These are phyloP conservation scores for Cadophora luteo-olivacea DNA, from an alignment of 2,329 filamentous ascomycete genomes.

Conservation along the genomic window DNA sequence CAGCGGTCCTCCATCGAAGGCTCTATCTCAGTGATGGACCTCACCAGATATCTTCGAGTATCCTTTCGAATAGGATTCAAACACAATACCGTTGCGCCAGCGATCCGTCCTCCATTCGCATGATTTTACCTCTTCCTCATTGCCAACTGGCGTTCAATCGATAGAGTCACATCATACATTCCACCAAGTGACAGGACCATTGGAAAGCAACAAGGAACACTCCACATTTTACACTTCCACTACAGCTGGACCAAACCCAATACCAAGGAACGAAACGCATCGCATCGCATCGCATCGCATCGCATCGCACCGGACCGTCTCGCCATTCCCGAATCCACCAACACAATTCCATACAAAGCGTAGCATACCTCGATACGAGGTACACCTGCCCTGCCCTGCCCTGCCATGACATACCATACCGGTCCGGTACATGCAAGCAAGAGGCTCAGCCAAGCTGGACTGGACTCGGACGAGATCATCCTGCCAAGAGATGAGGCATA, in stretches of 20 bases:
- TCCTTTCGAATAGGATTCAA: not conserved
- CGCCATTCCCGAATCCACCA: not conserved
- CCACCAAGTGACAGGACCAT: no score
- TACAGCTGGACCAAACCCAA: not conserved
- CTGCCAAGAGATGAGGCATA: not conserved
- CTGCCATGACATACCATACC: not conserved
- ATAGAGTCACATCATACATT: no score
- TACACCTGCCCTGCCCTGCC: no score
- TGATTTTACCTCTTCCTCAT: no score
- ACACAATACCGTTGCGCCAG: constrained; percentile 3
- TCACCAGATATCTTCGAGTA: not conserved
- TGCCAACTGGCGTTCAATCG: no score
- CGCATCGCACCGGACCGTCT: not conserved
- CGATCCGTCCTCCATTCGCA: not conserved
- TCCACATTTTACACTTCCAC: no score
- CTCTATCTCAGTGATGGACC: not conserved
- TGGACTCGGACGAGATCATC: not conserved
- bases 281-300: not conserved
- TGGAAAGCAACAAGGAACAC: no score
- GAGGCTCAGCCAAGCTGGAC: not conserved
- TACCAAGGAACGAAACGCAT: not conserved
- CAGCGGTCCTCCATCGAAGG: no score
- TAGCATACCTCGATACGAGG: no score
- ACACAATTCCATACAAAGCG: not conserved
- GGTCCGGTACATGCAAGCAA: not conserved